These are phyloP conservation scores for Suhomyces sp. DNA, from an alignment of 805 yeast species.

Conservation along the genomic window DNA sequence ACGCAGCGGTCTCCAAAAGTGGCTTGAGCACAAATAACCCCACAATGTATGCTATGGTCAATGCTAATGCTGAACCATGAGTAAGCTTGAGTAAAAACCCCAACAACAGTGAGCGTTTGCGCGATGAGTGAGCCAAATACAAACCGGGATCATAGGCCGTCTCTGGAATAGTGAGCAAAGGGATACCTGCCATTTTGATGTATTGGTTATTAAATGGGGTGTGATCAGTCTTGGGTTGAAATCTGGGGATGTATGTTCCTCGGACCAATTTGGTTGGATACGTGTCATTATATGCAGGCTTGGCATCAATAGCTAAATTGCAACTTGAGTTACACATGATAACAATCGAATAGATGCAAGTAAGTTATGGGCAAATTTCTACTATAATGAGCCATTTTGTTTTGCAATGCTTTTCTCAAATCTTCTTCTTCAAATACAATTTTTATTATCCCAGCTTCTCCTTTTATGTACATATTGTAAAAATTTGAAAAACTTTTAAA, in stretches of 20 bases:
- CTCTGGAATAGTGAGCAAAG: conserved; percentile 42
- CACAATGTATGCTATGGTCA: conserved; percentile 29
- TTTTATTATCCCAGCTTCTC: too few relatives aligned
- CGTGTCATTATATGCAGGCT: background rate
- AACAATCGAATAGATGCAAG: too few relatives aligned
- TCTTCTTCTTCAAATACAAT: too few relatives aligned
- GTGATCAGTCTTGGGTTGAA: too few relatives aligned
- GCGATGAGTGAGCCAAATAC: conserved; percentile 15
- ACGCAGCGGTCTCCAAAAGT: conserved; percentile 27
- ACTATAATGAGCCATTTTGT: too few relatives aligned
- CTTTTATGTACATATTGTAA: too few relatives aligned
- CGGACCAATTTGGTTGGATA: conserved; percentile 2
- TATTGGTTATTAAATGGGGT: too few relatives aligned
- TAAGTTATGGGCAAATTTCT: too few relatives aligned
- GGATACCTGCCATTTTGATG: conserved; percentile 23
- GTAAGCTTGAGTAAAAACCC: conserved; percentile 31
- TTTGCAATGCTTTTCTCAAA: too few relatives aligned
- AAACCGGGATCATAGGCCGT: conserved; percentile 35
- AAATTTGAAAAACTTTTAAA: too few relatives aligned
- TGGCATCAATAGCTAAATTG: background rate
- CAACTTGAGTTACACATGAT: too few relatives aligned
- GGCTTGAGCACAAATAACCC: conserved; percentile 37
- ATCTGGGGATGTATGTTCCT: conserved; percentile 1
- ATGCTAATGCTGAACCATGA: conserved; percentile 32
- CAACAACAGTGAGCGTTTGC: conserved; percentile 22